phyloP scores from a whole-genome alignment of 495 filamentous ascomycete genomes.

The Talaromyces proteolyticus region DNA sequence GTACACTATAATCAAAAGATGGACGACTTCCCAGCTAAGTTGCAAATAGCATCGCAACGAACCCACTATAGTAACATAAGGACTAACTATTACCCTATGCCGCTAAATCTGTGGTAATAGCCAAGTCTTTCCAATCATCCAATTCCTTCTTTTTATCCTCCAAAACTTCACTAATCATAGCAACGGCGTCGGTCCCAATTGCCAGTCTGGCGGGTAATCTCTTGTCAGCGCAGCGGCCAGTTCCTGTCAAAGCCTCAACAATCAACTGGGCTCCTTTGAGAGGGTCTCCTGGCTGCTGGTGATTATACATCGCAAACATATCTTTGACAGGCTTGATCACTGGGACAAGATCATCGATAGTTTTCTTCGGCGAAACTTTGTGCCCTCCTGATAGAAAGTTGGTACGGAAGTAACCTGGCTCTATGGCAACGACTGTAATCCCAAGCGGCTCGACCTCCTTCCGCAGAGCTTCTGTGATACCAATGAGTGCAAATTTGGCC shows the following conservation, averaged over 20 bases:
- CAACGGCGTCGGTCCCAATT: slow-evolving; percentile 37
- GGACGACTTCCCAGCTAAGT: too few relatives aligned
- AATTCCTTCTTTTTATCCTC: slow-evolving; percentile 24
- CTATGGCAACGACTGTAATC: slow-evolving; percentile 40
- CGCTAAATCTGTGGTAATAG: slow-evolving; percentile 8
- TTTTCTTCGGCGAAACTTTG: slow-evolving; percentile 14
- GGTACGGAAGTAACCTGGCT: slow-evolving; percentile 47
- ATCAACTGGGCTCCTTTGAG: slow-evolving; percentile 40
- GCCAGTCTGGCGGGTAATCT: slow-evolving; percentile 36
- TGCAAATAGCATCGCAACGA: too few relatives aligned
- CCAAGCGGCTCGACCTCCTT: slow-evolving; percentile 40
- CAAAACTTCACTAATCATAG: slow-evolving; percentile 25
- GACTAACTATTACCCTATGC: background rate
- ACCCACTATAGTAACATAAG: too few relatives aligned
- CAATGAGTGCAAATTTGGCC: slow-evolving; percentile 37
- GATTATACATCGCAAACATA: slow-evolving; percentile 12
- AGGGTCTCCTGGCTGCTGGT: slow-evolving; percentile 38
- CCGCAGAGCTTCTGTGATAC: slow-evolving; percentile 32
- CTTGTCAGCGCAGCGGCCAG: slow-evolving; percentile 27
- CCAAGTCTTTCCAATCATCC: slow-evolving; percentile 27
- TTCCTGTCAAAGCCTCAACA: slow-evolving; percentile 39
- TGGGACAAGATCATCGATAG: slow-evolving; percentile 18
- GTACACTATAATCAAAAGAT: too few relatives aligned
- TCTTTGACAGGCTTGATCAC: slow-evolving; percentile 6
- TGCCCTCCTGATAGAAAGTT: slow-evolving; percentile 18